These are phyloP conservation scores for Amniculicola lignicola DNA, from an alignment of 495 filamentous ascomycete genomes.

Conservation along the genomic window DNA sequence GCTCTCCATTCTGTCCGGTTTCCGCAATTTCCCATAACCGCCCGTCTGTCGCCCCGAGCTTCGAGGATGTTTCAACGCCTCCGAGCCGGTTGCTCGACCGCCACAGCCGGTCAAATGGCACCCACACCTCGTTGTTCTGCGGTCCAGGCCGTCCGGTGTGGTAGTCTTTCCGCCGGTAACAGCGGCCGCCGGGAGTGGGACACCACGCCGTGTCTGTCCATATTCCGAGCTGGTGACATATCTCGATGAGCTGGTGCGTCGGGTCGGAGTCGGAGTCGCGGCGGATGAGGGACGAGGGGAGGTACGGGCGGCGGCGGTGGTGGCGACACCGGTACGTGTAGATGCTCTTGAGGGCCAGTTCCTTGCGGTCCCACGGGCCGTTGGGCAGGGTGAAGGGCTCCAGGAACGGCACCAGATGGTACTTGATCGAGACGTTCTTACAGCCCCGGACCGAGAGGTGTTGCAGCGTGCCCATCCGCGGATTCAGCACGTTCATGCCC, in stretches of 20 bases:
- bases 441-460: conserved; percentile 62
- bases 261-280: conserved; percentile 61
- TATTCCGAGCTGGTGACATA: conserved; percentile 58
- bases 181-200: conserved; percentile 58
- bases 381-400: conserved; percentile 24
- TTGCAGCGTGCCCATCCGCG: conserved; percentile 53
- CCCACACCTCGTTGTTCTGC: conserved; percentile 57
- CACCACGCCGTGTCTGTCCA: conserved; percentile 67
- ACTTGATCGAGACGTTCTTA: conserved; percentile 65
- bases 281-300: conserved; percentile 53
- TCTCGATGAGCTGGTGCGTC: conserved; percentile 60
- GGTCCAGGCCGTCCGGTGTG: conserved; percentile 52
- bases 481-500: conserved; percentile 51
- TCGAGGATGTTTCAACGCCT: conserved; percentile 36
- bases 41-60: conserved; percentile 41
- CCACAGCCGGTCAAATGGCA: conserved; percentile 63
- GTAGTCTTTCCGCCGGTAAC: conserved; percentile 57
- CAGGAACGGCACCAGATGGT: conserved; percentile 60
- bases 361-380: conserved; percentile 48
- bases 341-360: conserved; percentile 57
- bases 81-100: conserved; percentile 59
- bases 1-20: conserved; percentile 54
- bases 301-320: conserved; percentile 58
- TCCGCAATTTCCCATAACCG: conserved; percentile 60
- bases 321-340: conserved; percentile 62